Conservation (phyloP, 2,329 filamentous ascomycete genomes). For the Pyrenochaeta sp. region DNA sequence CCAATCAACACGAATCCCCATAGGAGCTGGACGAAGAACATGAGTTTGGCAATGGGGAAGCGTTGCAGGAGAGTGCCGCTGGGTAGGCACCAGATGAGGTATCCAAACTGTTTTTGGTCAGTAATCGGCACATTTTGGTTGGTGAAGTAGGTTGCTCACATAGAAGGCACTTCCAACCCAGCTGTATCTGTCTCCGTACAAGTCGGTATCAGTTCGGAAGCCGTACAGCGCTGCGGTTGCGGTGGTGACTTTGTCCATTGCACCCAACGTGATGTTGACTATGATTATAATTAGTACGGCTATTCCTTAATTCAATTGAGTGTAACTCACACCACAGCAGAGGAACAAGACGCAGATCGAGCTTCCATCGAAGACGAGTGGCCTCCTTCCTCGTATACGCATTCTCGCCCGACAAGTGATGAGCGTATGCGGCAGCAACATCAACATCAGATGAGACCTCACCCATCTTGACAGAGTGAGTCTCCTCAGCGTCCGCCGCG, state of each 20-base stretch:
- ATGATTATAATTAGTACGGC: neutral
- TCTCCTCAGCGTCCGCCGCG: slow-evolving; percentile 7
- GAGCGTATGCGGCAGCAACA: slow-evolving; percentile 38
- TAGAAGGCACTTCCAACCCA: slow-evolving; percentile 32
- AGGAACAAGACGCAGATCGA: slow-evolving; percentile 52
- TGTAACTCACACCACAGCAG: slow-evolving; percentile 41
- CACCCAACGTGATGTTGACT: slow-evolving; percentile 29
- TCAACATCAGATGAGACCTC: slow-evolving; percentile 16
- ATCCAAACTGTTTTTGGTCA: slow-evolving; percentile 23
- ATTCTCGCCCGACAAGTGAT: slow-evolving; percentile 33
- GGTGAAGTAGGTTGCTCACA: neutral
- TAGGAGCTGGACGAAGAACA: slow-evolving; percentile 18
- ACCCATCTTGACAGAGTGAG: slow-evolving; percentile 9
- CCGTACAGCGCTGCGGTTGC: slow-evolving; percentile 34
- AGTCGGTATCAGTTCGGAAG: slow-evolving; percentile 26
- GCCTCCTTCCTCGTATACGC: slow-evolving; percentile 31
- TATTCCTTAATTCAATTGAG: neutral
- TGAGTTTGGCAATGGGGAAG: slow-evolving; percentile 27
- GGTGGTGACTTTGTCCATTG: slow-evolving; percentile 28
- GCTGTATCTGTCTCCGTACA: slow-evolving; percentile 30
- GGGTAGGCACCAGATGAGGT: slow-evolving; percentile 29
- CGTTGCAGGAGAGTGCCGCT: slow-evolving; percentile 21
- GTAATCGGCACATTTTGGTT: slow-evolving; percentile 1
- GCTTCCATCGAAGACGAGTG: slow-evolving; percentile 49
- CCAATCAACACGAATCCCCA: slow-evolving; percentile 26